Evolutionary conservation across 2,329 filamentous ascomycete genomes (phyloP).

Genomic region (Sclerotiophoma versabilis): DNA sequence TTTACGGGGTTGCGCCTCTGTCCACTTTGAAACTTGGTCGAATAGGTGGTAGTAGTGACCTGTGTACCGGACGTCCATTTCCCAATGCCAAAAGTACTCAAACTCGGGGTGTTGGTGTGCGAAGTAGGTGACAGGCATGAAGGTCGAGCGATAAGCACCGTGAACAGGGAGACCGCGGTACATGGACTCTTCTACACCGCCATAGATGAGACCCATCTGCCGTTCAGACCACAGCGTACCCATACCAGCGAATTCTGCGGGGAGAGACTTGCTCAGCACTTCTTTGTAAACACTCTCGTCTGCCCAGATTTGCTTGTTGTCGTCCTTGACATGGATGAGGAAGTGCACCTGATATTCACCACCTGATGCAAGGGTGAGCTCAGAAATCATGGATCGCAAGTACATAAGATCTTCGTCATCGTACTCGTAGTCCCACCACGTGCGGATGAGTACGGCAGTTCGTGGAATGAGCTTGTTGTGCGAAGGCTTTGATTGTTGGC

Average conservation of each 20-base stretch:
- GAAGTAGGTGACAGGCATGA: conserved; percentile 96
- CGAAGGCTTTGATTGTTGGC: conserved; percentile 28
- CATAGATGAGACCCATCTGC: conserved; percentile 63
- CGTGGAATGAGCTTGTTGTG: conserved; percentile 58
- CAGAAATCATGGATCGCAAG: conserved; percentile 79
- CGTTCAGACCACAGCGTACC: conserved; percentile 61
- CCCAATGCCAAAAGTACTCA: conserved; percentile 93
- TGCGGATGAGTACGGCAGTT: conserved; percentile 81
- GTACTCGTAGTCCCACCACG: conserved; percentile 83
- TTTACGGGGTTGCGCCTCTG: conserved; percentile 70
- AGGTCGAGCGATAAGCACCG: conserved; percentile 74
- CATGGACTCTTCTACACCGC: conserved; percentile 57
- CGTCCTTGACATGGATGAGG: conserved; percentile 82
- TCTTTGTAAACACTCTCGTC: conserved; percentile 76
- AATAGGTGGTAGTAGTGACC: conserved; percentile 88
- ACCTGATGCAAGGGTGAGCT: conserved; percentile 77
- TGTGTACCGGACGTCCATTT: conserved; percentile 90
- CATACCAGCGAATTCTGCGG: conserved; percentile 59
- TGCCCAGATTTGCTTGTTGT: conserved; percentile 80
- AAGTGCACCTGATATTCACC: conserved; percentile 86
- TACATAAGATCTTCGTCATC: conserved; percentile 81
- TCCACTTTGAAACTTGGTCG: conserved; percentile 70
- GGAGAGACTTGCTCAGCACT: conserved; percentile 61
- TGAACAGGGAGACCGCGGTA: conserved; percentile 71
- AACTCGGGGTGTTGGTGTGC: conserved; percentile 87